These are phyloP conservation scores for Eucalyptus marginata DNA, from an alignment of 345 rosid species.

Conservation along the genomic window DNA sequence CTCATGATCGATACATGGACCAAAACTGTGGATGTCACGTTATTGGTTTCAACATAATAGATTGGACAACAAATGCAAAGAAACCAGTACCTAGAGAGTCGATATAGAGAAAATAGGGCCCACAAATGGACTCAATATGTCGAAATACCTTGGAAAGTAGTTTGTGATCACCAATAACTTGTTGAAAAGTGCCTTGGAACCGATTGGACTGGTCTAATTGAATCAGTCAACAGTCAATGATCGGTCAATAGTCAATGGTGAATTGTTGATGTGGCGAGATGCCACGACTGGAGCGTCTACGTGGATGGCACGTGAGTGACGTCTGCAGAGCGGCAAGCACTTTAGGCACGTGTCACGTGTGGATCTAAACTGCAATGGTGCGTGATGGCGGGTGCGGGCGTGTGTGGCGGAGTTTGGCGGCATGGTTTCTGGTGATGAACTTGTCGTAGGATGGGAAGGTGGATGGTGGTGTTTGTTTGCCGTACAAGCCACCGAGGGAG, in stretches of 20 bases:
- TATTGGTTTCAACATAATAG: neutral
- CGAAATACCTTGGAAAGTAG: neutral
- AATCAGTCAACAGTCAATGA: too few species aligned
- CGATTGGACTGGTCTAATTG: too few species aligned
- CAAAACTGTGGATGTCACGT: neutral
- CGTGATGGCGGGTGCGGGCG: neutral
- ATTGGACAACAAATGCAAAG: neutral
- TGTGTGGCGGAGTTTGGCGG: neutral
- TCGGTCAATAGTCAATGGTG: too few species aligned
- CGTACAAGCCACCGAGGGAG: neutral
- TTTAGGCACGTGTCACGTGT: neutral
- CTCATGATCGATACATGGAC: too few species aligned
- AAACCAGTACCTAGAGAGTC: too few species aligned
- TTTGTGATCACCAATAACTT: neutral
- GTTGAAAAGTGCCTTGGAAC: neutral
- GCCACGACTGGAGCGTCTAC: neutral
- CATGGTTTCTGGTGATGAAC: neutral
- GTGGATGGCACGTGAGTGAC: neutral
- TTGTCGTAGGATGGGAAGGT: neutral
- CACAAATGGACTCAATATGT: neutral
- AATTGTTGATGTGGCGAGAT: neutral
- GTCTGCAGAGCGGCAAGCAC: neutral
- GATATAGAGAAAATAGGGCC: neutral
- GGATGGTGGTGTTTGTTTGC: too few species aligned
- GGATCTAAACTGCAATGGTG: neutral